phyloP scores from a whole-genome alignment of 306 rosid species.

The Dalbergia cultrata region DNA sequence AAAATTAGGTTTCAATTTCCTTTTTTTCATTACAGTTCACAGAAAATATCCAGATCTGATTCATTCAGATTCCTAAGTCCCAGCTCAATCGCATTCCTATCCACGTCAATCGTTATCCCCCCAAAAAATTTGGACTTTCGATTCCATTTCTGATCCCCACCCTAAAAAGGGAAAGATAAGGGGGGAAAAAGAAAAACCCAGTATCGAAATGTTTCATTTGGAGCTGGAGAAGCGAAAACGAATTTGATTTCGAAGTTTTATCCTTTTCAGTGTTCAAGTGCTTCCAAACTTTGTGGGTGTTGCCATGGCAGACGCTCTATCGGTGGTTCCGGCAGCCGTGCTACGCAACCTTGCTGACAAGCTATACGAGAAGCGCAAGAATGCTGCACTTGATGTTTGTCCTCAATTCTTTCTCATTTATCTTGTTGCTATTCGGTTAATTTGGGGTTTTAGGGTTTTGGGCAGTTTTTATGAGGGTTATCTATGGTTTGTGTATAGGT shows the following conservation, averaged over 20 bases:
- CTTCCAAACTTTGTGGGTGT: conserved; percentile 42
- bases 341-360: conserved; percentile 96
- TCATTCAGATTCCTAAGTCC: conserved; percentile 23
- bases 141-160: conserved; percentile 40
- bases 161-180: background rate
- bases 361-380: conserved; percentile 98
- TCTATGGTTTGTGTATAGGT: conserved; percentile 59
- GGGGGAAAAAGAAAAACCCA: background rate
- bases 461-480: conserved; percentile 20
- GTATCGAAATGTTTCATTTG: conserved; percentile 44
- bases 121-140: conserved; percentile 44
- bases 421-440: conserved; percentile 23
- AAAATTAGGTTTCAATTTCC: conserved; percentile 43
- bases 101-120: conserved; percentile 56
- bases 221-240: conserved; percentile 57
- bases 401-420: conserved; percentile 11
- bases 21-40: conserved; percentile 15
- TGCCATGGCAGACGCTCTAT: conserved; percentile 79
- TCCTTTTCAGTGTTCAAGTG: conserved; percentile 13
- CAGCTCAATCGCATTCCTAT: conserved; percentile 43
- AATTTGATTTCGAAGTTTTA: background rate
- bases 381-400: conserved; percentile 95
- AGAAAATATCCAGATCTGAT: conserved; percentile 50
- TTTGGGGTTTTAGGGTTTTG: conserved; percentile 63
- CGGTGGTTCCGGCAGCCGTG: conserved; percentile 74